Percentiles rank a stretch among this genome's conserved stretches.
Evolutionary conservation across 1,139 yeast species (phyloP).

Genomic region (Scheffersomyces cryptocercus): DNA sequence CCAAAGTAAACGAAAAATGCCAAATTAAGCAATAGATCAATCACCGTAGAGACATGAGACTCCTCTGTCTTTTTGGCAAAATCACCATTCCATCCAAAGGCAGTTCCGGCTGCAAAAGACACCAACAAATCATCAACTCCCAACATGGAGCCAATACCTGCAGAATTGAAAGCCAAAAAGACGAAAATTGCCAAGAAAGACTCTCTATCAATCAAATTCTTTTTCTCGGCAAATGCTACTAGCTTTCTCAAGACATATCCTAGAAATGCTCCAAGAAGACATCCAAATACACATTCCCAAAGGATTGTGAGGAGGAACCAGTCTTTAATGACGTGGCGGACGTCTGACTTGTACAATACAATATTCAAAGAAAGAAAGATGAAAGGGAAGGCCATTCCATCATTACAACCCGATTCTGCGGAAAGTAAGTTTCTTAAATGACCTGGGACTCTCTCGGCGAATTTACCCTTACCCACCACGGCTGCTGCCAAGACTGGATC

Average conservation of each 20-base stretch:
- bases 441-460: constrained; percentile 96
- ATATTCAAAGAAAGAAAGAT: constrained; percentile 73
- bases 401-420: constrained; percentile 97
- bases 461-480: constrained; percentile 96
- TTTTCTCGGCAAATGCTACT: constrained; percentile 75
- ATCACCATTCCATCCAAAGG: constrained; percentile 97
- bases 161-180: constrained; percentile 81
- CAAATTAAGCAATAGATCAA: constrained; percentile 79
- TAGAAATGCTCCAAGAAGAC: constrained; percentile 69
- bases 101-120: constrained; percentile 94
- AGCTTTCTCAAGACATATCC: constrained; percentile 78
- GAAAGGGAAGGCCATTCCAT: constrained; percentile 98
- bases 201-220: constrained; percentile 83
- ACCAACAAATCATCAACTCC: constrained; percentile 93
- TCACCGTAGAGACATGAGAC: constrained; percentile 89
- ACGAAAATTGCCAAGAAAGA: constrained; percentile 90
- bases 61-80: constrained; percentile 86
- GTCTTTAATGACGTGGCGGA: constrained; percentile 72
- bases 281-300: constrained; percentile 88
- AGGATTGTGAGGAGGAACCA: constrained; percentile 82
- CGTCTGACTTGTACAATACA: constrained; percentile 64
- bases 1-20: constrained; percentile 94
- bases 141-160: constrained; percentile 89
- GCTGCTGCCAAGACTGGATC: constrained; percentile 98
- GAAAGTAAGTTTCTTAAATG: constrained; percentile 86